Percentiles rank a stretch among this genome's conserved stretches.
Evolutionary conservation across 805 yeast species (phyloP).

Genomic region (Saturnispora galanensis): DNA sequence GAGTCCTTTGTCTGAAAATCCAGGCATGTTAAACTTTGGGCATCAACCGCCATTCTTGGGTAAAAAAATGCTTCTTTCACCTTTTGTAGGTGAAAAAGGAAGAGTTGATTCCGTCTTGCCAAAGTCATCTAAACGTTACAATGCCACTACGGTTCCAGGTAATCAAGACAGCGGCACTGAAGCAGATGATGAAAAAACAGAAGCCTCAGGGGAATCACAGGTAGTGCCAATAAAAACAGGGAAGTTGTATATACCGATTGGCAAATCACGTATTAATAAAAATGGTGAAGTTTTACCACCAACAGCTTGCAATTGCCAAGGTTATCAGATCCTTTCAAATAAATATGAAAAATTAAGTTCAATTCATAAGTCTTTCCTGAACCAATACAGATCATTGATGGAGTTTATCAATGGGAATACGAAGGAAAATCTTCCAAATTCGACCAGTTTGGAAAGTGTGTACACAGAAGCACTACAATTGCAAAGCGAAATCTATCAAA

Average conservation of each 20-base stretch:
- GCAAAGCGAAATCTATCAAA: background rate
- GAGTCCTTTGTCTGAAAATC: background rate
- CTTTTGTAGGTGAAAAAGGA: background rate
- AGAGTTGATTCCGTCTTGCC: background rate
- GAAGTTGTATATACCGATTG: too few relatives aligned
- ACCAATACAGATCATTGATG: too few relatives aligned
- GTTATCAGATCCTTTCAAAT: too few relatives aligned
- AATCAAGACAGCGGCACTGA: background rate
- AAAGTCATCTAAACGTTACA: background rate
- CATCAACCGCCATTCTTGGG: background rate
- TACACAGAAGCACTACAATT: background rate
- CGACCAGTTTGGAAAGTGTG: background rate
- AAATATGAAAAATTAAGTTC: too few relatives aligned
- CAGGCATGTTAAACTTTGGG: background rate
- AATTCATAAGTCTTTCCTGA: too few relatives aligned
- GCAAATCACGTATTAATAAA: too few relatives aligned
- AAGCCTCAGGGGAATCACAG: background rate
- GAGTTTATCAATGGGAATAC: too few relatives aligned
- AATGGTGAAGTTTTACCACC: too few relatives aligned
- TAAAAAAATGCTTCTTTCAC: background rate
- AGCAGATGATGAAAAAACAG: conserved; percentile 8
- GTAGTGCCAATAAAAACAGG: too few relatives aligned
- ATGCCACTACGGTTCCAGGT: background rate
- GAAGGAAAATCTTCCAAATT: too few relatives aligned
- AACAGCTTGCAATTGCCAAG: too few relatives aligned